Evolutionary conservation across 495 filamentous ascomycete genomes (phyloP).

Genomic region (Emericellopsis terricola): DNA sequence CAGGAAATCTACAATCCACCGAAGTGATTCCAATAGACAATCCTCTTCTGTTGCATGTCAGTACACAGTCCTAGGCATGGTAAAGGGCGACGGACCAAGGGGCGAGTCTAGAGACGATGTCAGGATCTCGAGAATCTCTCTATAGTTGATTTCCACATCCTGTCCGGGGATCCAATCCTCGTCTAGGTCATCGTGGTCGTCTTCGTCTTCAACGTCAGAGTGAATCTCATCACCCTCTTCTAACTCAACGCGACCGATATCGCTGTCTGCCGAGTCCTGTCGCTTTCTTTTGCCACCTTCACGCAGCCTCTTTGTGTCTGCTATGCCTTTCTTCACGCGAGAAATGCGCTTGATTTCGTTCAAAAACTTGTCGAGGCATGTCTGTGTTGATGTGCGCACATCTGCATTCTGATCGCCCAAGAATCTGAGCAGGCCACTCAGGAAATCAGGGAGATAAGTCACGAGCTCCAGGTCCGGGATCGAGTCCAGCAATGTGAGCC

Average conservation of each 20-base stretch:
- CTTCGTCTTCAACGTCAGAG: slow-evolving; percentile 44
- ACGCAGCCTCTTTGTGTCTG: slow-evolving; percentile 61
- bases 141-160: slow-evolving; percentile 88
- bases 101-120: slow-evolving; percentile 78
- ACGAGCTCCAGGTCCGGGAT: slow-evolving; percentile 96
- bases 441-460: slow-evolving; percentile 75
- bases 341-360: slow-evolving; percentile 90
- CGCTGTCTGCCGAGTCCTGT: slow-evolving; percentile 45
- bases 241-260: slow-evolving; percentile 23
- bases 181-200: slow-evolving; percentile 42
- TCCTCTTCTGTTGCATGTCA: slow-evolving; percentile 48
- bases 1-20: slow-evolving; percentile 93
- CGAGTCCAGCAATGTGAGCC: slow-evolving; percentile 88
- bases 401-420: slow-evolving; percentile 82
- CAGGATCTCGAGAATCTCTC: slow-evolving; percentile 79
- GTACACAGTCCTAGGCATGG: slow-evolving; percentile 7
- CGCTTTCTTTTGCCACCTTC: slow-evolving; percentile 47
- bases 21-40: slow-evolving; percentile 72
- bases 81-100: slow-evolving; percentile 33
- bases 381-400: slow-evolving; percentile 82
- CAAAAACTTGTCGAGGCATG: slow-evolving; percentile 79
- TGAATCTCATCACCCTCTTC: slow-evolving; percentile 35
- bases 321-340: slow-evolving; percentile 77
- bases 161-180: slow-evolving; percentile 95
- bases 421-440: slow-evolving; percentile 81